A percentile compares a stretch with the other conserved stretches of the same genome.
phyloP scores from a whole-genome alignment of 2,329 filamentous ascomycete species.

The Dactylellina cionopaga region DNA sequence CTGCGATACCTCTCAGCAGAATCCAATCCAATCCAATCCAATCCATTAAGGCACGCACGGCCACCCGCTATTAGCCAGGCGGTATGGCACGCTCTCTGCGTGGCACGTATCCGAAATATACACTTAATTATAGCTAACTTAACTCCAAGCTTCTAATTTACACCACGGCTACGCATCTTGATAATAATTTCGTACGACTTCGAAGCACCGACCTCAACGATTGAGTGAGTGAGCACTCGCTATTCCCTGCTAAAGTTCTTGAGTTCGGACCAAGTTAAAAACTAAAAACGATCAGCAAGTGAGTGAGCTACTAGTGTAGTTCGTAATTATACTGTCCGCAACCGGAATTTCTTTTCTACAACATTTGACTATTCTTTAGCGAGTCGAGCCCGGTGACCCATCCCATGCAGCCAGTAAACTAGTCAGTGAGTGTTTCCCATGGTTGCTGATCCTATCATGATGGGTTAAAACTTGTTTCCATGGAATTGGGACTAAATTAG shows the following conservation, averaged over 20 bases:
- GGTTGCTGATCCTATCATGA: neutral
- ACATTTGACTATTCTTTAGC: neutral
- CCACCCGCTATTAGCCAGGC: neutral
- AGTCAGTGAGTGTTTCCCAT: no score
- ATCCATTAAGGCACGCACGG: neutral
- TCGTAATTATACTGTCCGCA: neutral
- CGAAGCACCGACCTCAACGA: neutral
- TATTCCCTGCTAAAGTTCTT: neutral
- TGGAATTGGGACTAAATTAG: constrained; percentile 10
- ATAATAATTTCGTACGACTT: neutral
- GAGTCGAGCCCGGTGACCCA: neutral
- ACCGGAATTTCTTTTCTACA: no score
- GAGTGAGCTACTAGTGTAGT: neutral
- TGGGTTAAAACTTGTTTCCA: constrained; percentile 5
- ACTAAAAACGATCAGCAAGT: no score
- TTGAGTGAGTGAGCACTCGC: neutral
- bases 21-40: neutral
- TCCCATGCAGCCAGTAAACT: no score
- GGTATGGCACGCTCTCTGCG: neutral
- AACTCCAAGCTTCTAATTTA: no score
- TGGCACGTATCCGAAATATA: no score
- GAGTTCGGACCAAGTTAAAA: no score
- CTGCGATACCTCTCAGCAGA: no score
- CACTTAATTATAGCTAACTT: no score
- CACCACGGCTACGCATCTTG: no score